These are phyloP conservation scores for Trypanosoma congolense DNA, from an alignment of 208 protist genomes.

Conservation along the genomic window DNA sequence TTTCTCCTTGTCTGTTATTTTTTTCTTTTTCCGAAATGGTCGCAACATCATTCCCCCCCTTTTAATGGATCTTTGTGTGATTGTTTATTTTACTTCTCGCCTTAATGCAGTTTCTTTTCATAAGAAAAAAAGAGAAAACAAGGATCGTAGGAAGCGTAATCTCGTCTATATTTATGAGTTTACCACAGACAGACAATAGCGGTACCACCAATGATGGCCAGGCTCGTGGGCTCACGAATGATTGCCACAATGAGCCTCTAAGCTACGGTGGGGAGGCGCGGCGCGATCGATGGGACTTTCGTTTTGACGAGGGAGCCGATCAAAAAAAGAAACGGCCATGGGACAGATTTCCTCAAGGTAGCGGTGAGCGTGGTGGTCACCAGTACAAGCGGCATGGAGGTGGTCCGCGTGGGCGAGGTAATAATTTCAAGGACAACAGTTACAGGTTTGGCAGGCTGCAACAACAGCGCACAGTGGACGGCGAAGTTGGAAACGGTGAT, in stretches of 20 bases:
- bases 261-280: slow-evolving; percentile 9
- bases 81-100: too few relatives aligned
- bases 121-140: neutral
- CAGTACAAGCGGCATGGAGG: slow-evolving; percentile 10
- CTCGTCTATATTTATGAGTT: slow-evolving; percentile 20
- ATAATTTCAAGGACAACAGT: neutral
- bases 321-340: neutral
- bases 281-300: slow-evolving; percentile 18
- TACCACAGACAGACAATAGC: slow-evolving; percentile 16
- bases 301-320: slow-evolving; percentile 21
- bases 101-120: neutral
- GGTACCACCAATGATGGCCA: slow-evolving; percentile 21
- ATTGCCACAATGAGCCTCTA: slow-evolving; percentile 13
- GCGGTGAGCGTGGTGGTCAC: neutral
- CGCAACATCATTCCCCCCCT: too few relatives aligned
- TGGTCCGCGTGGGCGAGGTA: slow-evolving; percentile 5
- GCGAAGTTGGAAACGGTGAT: neutral
- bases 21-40: too few relatives aligned
- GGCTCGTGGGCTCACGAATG: slow-evolving; percentile 16
- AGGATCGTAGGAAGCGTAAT: neutral
- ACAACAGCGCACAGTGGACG: neutral
- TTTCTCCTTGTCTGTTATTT: too few relatives aligned
- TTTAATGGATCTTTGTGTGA: too few relatives aligned
- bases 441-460: neutral
- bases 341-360: neutral